Base-by-base conservation (phyloP, 345 rosid genomes). In the Eucalyptus pauciflora region DNA sequence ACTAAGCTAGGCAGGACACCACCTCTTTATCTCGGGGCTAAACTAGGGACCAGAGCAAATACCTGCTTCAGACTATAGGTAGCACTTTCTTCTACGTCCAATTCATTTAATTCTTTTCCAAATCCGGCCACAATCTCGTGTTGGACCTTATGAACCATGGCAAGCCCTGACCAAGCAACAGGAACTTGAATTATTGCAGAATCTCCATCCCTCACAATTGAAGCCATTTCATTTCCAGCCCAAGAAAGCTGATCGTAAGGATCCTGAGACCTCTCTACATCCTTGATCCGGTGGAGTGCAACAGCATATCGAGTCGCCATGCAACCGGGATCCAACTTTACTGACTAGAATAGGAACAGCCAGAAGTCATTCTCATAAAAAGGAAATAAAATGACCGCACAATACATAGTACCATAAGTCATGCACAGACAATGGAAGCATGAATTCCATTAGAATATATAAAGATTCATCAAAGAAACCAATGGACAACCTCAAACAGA, bases 171-270 rank as follows among this genome's bases (percentile, higher is more conserved):
- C 99, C 99, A 96, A 62, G 96, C 99, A 90, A 94, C 90, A 79
- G 98, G 94, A 92, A 91, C 93, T 86, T 97, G 97, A 89, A 96
- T 93, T 13, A 94, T 95, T 90, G 93, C 95, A 92, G 96, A 89
- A 49, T 98, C 99, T 89, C 98, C 98, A 91, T 98, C 99, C 92
- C 99, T 95, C 89, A 96, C 89, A 62, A 97, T 94, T 48, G 99
- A 97, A 88, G 98, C 99, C 99, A 98, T 98, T 93, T 98, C 99
- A 91, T 98, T 95, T 89, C 97, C 96, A 89, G 99, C 99, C 98
- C 95, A 97, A 24, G 94, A 90, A 89, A 98, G 96, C 90, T 96
- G 98, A 58, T 97, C 99, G 64, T 93, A 93, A 86, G 95, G 97
- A 93, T 97, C 98, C 92, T 96, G 99, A 92, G 96, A 96, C 93